These are phyloP conservation scores for Mercurialis annua DNA, from an alignment of 345 rosid genomes.

Conservation along the genomic window DNA sequence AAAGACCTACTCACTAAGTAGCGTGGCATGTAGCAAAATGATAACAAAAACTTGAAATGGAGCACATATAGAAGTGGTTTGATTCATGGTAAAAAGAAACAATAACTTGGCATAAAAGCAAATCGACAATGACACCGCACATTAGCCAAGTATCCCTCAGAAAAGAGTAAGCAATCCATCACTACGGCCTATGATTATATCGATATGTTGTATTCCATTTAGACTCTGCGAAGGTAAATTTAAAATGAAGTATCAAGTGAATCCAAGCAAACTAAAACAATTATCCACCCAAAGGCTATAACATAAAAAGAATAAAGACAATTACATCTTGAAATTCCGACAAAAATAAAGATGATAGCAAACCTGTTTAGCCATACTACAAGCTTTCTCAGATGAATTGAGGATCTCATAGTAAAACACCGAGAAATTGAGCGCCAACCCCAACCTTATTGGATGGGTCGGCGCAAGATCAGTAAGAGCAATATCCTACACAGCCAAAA, in stretches of 20 bases:
- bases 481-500: conserved; percentile 23
- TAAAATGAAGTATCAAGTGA: background rate
- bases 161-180: background rate
- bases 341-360: background rate
- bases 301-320: too few relatives aligned
- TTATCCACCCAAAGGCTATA: background rate
- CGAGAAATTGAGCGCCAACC: conserved; percentile 41
- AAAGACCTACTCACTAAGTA: background rate
- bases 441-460: conserved; percentile 38
- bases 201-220: background rate
- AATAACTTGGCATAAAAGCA: too few relatives aligned
- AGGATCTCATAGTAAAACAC: conserved; percentile 44
- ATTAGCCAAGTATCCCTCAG: too few relatives aligned
- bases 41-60: background rate
- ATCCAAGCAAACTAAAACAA: background rate
- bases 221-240: background rate
- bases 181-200: background rate
- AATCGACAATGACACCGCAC: too few relatives aligned
- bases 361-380: conserved; percentile 35
- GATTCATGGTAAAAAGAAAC: too few relatives aligned
- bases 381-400: conserved; percentile 39
- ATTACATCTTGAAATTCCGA: background rate
- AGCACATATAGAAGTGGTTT: background rate
- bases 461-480: conserved; percentile 32
- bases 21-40: background rate